These are phyloP conservation scores for Solidago caesia DNA, from an alignment of 129 eudicot species.

Conservation along the genomic window DNA sequence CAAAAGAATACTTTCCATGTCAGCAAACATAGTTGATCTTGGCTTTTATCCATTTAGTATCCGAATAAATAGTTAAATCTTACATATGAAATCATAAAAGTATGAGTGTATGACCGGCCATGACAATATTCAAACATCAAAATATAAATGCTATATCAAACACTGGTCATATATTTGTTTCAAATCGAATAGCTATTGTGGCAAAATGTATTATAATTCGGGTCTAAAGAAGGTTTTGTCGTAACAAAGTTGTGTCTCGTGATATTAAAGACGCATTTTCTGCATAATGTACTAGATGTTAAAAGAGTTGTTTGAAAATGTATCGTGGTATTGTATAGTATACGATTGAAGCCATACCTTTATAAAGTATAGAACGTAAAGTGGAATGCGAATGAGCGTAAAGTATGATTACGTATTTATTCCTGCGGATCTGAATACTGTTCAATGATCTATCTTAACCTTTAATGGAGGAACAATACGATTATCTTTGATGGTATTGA, in stretches of 20 bases:
- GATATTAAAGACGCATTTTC: no score
- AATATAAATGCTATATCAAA: not conserved
- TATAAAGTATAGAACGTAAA: not conserved
- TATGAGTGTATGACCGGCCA: not conserved
- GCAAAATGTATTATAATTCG: not conserved
- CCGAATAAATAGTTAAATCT: no score
- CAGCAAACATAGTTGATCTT: constrained; percentile 12
- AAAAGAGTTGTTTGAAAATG: no score
- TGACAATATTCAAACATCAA: not conserved
- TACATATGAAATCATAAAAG: not conserved
- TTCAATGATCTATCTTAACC: not conserved
- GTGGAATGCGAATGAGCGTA: not conserved
- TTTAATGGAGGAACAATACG: not conserved
- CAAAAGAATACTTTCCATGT: constrained; percentile 9
- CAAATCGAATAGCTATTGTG: not conserved
- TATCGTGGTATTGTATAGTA: no score
- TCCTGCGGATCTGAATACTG: not conserved
- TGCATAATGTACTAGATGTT: no score
- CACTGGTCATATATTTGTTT: not conserved
- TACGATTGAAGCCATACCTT: not conserved
- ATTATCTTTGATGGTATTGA: not conserved
- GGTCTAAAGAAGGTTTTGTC: no score
- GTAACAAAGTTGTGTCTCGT: no score
- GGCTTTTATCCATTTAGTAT: not conserved
- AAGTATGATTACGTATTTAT: not conserved